phyloP scores from a whole-genome alignment of 2,329 filamentous ascomycete species.

The Aspergillus flavus region DNA sequence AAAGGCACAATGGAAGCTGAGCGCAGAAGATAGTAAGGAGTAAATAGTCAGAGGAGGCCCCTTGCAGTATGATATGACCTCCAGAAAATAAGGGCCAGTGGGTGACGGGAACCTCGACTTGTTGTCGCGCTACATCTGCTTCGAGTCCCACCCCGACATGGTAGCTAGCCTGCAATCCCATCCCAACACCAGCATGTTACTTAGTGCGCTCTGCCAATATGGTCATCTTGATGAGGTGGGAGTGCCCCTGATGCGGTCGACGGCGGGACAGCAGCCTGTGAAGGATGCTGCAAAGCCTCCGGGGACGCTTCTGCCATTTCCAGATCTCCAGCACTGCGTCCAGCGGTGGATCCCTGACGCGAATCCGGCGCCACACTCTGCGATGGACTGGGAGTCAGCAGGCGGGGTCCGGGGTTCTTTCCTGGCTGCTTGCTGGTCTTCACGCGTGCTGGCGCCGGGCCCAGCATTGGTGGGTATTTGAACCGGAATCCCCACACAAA shows the following conservation, averaged over 20 bases:
- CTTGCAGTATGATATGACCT: not conserved
- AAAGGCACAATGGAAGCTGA: not conserved
- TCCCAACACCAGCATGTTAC: not conserved
- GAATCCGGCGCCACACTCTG: slow-evolving; percentile 8
- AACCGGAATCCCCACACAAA: slow-evolving; percentile 34
- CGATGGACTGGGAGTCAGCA: slow-evolving; percentile 6
- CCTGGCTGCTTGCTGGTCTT: slow-evolving; percentile 25
- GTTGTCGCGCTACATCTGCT: not conserved
- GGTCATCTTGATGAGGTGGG: not conserved
- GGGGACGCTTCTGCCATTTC: not conserved
- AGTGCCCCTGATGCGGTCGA: not conserved
- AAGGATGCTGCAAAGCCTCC: not conserved
- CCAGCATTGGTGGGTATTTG: slow-evolving; percentile 33
- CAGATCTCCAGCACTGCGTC: not conserved
- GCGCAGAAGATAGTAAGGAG: too few species aligned
- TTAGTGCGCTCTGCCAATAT: not conserved
- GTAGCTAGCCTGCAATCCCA: not conserved
- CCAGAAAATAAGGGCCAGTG: not conserved
- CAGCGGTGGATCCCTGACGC: not conserved
- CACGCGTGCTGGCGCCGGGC: slow-evolving; percentile 27
- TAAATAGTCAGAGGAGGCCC: not conserved
- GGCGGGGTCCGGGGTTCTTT: slow-evolving; percentile 27
- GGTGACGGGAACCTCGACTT: not conserved
- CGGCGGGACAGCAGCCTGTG: not conserved
- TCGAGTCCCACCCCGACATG: not conserved